phyloP scores from a whole-genome alignment of 768 basidiomycete species.

The Tylopilus rubrobrunneus region DNA sequence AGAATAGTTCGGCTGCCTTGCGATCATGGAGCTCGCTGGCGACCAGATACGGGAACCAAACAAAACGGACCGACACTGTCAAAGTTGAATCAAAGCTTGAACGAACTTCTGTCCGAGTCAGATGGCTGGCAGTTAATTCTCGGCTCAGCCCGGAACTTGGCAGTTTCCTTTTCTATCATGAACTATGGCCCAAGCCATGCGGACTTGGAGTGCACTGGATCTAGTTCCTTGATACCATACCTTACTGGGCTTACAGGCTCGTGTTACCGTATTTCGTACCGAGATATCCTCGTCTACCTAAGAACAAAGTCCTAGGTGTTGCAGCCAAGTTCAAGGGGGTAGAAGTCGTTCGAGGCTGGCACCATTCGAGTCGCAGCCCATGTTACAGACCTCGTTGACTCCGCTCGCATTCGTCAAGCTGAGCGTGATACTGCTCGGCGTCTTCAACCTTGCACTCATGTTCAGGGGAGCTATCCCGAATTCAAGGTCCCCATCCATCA shows the following conservation, averaged over 20 bases:
- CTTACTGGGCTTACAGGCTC: not conserved
- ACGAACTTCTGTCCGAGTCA: no score
- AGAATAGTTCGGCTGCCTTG: no score
- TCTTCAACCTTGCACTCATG: slow-evolving; percentile 14
- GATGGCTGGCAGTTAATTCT: no score
- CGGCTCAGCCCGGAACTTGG: no score
- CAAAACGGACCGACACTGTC: no score
- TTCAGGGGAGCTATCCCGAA: not conserved
- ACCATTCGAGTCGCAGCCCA: not conserved
- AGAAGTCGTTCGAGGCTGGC: not conserved
- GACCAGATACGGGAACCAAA: no score
- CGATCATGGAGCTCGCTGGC: no score
- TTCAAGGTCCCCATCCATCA: not conserved
- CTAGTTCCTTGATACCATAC: not conserved
- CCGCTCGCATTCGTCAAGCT: slow-evolving; percentile 21
- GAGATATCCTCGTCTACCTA: not conserved
- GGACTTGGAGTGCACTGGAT: not conserved
- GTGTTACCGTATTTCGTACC: not conserved
- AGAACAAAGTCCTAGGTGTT: not conserved
- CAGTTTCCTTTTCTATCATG: not conserved
- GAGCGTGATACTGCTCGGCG: slow-evolving; percentile 15
- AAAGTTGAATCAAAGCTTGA: no score
- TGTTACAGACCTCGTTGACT: not conserved
- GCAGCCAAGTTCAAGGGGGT: not conserved
- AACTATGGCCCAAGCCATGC: not conserved